phyloP scores from a whole-genome alignment of 139 green algal genomes.

The Chlamydomonas schloesseri region DNA sequence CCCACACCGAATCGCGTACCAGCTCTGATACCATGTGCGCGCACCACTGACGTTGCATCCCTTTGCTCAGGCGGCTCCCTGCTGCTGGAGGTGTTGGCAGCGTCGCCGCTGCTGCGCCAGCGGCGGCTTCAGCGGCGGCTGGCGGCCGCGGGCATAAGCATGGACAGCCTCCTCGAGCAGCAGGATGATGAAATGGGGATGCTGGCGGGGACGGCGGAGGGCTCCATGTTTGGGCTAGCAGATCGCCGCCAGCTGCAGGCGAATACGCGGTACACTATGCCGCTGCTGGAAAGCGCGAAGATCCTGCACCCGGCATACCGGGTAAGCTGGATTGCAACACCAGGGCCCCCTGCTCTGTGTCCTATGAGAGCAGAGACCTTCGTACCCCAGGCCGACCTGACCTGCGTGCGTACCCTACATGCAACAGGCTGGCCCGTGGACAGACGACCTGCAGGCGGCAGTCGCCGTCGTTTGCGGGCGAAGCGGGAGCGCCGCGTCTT shows the following conservation, averaged over 20 bases:
- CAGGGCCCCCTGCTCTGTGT: too few relatives aligned
- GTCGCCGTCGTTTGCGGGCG: not conserved
- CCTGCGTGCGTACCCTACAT: not conserved
- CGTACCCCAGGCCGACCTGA: too few relatives aligned
- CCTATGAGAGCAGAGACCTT: too few relatives aligned
- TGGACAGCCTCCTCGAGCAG: too few relatives aligned
- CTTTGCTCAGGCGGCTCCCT: too few relatives aligned
- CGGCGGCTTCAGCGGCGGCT: not conserved
- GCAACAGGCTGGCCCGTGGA: slow-evolving; percentile 2
- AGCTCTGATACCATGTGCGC: too few relatives aligned
- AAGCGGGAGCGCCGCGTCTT: not conserved
- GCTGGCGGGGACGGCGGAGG: not conserved
- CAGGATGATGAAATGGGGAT: not conserved
- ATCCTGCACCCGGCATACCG: not conserved
- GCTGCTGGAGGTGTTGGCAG: not conserved
- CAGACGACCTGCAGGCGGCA: not conserved
- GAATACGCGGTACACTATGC: not conserved
- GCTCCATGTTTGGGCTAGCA: not conserved
- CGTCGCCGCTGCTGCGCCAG: not conserved
- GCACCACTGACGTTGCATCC: too few relatives aligned
- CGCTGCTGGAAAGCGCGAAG: not conserved
- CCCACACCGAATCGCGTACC: too few relatives aligned
- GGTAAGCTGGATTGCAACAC: too few relatives aligned
- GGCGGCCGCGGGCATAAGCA: too few relatives aligned
- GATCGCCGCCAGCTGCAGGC: not conserved